Conservation (phyloP, 2,329 filamentous ascomycete species). For the Ustulina deusta region DNA sequence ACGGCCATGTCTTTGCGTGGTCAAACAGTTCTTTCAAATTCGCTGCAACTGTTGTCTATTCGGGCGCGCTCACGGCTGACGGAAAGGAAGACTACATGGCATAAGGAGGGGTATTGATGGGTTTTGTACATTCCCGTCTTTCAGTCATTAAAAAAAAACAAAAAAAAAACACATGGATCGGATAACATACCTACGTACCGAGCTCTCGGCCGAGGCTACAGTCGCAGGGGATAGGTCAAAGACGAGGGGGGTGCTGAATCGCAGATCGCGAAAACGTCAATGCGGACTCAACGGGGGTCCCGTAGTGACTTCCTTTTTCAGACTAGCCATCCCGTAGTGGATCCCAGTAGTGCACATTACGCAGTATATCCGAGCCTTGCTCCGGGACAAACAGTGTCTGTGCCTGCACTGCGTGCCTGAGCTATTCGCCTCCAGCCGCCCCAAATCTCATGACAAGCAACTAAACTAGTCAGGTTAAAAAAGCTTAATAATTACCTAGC, state of each 20-base stretch:
- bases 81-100: neutral
- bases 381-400: no score
- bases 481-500: conserved; percentile 2
- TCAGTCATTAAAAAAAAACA: neutral
- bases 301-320: conserved; percentile 18
- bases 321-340: neutral
- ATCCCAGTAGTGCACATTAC: neutral
- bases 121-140: conserved; percentile 23
- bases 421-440: no score
- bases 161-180: conserved; percentile 17
- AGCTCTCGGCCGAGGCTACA: conserved; percentile 20
- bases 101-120: conserved; percentile 5
- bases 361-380: conserved; percentile 27
- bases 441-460: neutral
- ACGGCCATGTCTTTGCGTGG: conserved; percentile 28
- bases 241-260: conserved; percentile 15
- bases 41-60: conserved; percentile 6
- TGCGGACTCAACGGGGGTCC: no score
- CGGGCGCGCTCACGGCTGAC: neutral
- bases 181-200: conserved; percentile 18
- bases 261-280: conserved; percentile 1
- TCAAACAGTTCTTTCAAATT: conserved; percentile 3
- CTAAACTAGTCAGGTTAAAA: neutral
- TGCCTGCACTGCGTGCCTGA: no score
- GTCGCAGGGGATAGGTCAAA: conserved; percentile 2